Base-by-base conservation (phyloP, 2,329 filamentous ascomycete species). In the Botrytis paeoniae region DNA sequence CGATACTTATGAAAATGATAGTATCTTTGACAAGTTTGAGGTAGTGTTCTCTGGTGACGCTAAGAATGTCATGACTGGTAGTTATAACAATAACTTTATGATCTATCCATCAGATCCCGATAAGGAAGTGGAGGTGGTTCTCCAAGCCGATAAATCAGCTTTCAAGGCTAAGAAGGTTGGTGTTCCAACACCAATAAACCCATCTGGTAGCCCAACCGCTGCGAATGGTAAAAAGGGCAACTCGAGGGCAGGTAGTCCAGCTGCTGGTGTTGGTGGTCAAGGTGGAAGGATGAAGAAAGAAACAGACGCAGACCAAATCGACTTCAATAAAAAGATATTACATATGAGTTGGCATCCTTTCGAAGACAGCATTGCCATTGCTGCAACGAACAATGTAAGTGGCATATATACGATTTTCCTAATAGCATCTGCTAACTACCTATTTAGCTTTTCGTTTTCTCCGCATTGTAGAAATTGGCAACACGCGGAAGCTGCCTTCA, bases 61-160 rank as follows among this genome's bases (percentile, higher is more conserved):
- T 57, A 97, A 97, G 87, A 98, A 99, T 79, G 96, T 98, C 77
- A 99, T 99, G 96, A 99, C 96, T 9, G 96, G 96, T 79, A 98
- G 94, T 82, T 99, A 99, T 87, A 99, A 99, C 88, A 99, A 99
- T 86, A 99, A 99, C 85, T 98, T 99, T 87, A 99, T 99, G 96
- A 99, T 99, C 81, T 99, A 98, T 83, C 96, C 96, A 7, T 96
- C 95, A 39, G 95, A 98, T 80, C 93, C 95, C 10, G 93, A 95
- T 77, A 97, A 97, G 85, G 96, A 99, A 82, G 95, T 95, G 4
- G 96, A 99, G 83, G 95, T 99, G 65, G 96, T 99, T 64, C 86
- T 99, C 73, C 96, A 99, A 83, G 96, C 96, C 57, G 96, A 99
- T 83, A 99, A 99, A 86, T 97, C 94, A 73, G 96, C 96, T 18